A percentile compares a stretch with the other conserved stretches of the same genome.
Conservation (phyloP, 345 rosid genomes). For the Eucalyptus pumila region DNA sequence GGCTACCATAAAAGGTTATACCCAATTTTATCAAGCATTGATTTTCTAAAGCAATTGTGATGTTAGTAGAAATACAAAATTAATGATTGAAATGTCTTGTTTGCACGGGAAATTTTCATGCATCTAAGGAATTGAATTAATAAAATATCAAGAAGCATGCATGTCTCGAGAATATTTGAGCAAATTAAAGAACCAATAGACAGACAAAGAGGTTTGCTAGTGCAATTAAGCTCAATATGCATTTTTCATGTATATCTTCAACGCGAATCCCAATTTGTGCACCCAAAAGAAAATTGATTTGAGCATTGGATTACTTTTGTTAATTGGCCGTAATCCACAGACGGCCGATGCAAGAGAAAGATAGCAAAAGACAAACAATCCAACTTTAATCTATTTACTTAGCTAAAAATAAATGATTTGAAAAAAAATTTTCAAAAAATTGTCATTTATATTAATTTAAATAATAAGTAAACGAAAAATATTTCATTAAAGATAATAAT, state of each 20-base stretch:
- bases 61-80: neutral
- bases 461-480: too few species aligned
- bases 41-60: neutral
- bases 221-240: neutral
- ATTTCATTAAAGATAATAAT: neutral
- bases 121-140: too few species aligned
- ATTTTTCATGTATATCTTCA: neutral
- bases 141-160: neutral
- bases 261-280: neutral
- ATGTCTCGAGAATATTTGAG: neutral
- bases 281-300: neutral
- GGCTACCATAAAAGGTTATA: neutral
- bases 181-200: neutral
- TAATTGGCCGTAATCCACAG: too few species aligned
- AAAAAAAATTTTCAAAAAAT: too few species aligned
- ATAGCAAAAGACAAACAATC: too few species aligned
- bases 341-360: too few species aligned
- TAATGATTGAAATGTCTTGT: too few species aligned
- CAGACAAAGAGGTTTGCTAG: neutral
- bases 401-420: too few species aligned
- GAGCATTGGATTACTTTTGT: neutral
- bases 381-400: too few species aligned
- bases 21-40: neutral
- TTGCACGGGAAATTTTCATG: too few species aligned
- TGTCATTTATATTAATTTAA: too few species aligned